Conservation (phyloP, 225 moss, liverwort and hornwort genomes). For the Pseudisothecium myosuroides region DNA sequence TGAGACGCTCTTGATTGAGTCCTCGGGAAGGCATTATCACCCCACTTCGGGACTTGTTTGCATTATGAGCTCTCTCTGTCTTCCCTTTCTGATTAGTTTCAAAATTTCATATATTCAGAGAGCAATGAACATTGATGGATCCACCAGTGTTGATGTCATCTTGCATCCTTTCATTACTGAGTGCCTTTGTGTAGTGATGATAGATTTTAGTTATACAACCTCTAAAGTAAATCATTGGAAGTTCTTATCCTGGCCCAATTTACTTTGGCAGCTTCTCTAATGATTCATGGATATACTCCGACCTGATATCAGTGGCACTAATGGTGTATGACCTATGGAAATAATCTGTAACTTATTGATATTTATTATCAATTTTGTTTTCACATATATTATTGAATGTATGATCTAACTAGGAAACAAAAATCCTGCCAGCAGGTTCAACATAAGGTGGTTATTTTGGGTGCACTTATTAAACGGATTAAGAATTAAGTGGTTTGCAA, state of each 20-base stretch:
- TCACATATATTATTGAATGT: too few species aligned
- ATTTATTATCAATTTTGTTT: too few species aligned
- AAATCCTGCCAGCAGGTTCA: too few species aligned
- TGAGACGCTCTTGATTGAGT: constrained; percentile 5
- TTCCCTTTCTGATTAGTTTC: neutral
- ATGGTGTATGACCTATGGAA: neutral
- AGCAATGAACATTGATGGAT: neutral
- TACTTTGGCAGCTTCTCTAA: neutral
- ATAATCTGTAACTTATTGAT: too few species aligned
- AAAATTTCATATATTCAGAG: constrained; percentile 2
- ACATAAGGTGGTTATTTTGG: too few species aligned
- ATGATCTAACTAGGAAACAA: too few species aligned
- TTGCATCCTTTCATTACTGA: neutral
- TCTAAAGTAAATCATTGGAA: neutral
- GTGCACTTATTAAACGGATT: too few species aligned
- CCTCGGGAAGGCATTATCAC: neutral
- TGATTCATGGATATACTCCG: neutral
- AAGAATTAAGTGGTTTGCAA: too few species aligned
- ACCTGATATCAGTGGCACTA: neutral
- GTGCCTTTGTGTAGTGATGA: neutral
- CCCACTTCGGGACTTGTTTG: neutral
- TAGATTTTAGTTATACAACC: neutral
- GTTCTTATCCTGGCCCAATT: neutral
- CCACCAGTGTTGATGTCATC: neutral
- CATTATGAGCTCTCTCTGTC: neutral